Evolutionary conservation across 805 yeast genomes (phyloP), one percentile per base, ranked within the genome.

Genomic region (Saccharomycopsis sp.): DNA sequence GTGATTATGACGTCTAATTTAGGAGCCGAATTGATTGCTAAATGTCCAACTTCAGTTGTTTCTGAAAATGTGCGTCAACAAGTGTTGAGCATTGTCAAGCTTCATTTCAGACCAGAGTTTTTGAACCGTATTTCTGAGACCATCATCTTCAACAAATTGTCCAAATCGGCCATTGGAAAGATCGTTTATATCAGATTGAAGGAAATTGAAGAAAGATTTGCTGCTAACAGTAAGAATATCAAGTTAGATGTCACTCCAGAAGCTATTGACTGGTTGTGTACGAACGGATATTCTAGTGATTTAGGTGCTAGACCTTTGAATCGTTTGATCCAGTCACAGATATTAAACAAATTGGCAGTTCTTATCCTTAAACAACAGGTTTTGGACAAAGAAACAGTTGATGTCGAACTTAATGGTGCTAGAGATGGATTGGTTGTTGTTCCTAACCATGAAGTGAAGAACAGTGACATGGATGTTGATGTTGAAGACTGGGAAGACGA

Each of bases 261-360:
- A 8, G 97, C 97, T 2, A 75, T 87, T 66, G 91, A 87, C 56
- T 94, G 85, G 78, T 76, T 94, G 64, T 85, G 96, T 65, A 81
- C 79, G 67, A 75, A 89, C 66, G 99, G 99, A 54, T 94, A 92
- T 75, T 89, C 97, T 24, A 80, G 86, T 58, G 97, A 93, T 71
- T 77, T 94, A 72, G 99, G 99, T 75, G 99, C 99, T 3, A 82
- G 99, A 71, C 99, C 99, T 60, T 81, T 94, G 75, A 88, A 88
- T 77, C 84, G 98, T 67, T 80, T 94, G 67, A 93, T 94, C 64
- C 97, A 94, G 73, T 81, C 79, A 62, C 94, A 91, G 71, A 80
- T 94, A 19, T 83, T 94, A 71, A 94, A 94, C 75, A 84, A 79
- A 68, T 77, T 94, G 73, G 99, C 99, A 0, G 80, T 94, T n/a